Evolutionary conservation across 2,329 filamentous ascomycete genomes (phyloP), one percentile per base, ranked within the genome.

Genomic region (Fusarium sp.): DNA sequence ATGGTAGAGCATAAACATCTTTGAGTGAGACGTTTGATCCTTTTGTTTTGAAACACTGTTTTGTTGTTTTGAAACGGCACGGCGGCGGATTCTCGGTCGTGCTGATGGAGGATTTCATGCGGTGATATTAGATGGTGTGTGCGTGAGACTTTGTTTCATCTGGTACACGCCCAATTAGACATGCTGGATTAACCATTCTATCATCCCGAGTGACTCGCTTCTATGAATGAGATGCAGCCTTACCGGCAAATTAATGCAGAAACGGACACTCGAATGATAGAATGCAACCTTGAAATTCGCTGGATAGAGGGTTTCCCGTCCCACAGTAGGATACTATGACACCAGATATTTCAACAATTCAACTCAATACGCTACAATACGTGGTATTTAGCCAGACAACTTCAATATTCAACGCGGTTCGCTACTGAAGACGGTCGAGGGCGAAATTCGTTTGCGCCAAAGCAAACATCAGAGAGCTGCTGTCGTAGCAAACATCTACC

Each of bases 51-150:
- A 45, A 45, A 45, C 42, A 45, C 8, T 45, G 20, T 9, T 9
- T 45, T 45, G 13, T 14, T 45, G 40, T 45, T 45, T 45, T 45
- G 47, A 52, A 52, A 31, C 47, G 47, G 25, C 10, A 42, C 45
- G 52, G 38, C 38, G 57, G 66, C 33, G 60, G 22, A 5, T 63
- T 38, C 33, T 38, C 45, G 60, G 60, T 54, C 22, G 50, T 14
- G 56, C 36, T 59, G 56, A 59, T 29, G 36, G 14, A 59, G 56
- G 56, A 60, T 63, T 70, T 70, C 31, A 73, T 73, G 70, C 70
- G 59, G 2, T 25, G 66, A 8, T 36, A 52, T 60, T 25, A 25
- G 18, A 6, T 27, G 56, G 59, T 20, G 22, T 54, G 38, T 52
- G 47, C 47, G 25, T 29, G 47, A 52, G 47, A 57, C 6, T 4